Conservation (phyloP, 164 flowering plant species). For the Houttuynia cordata region DNA sequence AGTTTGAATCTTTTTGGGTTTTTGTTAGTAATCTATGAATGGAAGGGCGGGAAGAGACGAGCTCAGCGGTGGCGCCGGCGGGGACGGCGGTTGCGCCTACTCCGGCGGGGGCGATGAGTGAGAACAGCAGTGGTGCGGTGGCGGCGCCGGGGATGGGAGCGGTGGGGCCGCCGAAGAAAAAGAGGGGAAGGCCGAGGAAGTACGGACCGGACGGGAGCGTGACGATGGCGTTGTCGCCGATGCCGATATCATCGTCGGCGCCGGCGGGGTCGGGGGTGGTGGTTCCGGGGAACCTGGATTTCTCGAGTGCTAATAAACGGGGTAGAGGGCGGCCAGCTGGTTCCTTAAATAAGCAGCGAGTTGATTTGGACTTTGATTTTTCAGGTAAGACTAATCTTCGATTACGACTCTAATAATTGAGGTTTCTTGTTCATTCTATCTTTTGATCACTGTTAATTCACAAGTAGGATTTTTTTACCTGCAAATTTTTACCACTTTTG, state of each 20-base stretch:
- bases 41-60: conserved; percentile 48
- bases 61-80: conserved; percentile 10
- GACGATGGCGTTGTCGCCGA: conserved; percentile 57
- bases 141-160: conserved; percentile 10
- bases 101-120: too few species aligned
- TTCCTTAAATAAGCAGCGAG: conserved; percentile 30
- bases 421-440: neutral
- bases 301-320: conserved; percentile 45
- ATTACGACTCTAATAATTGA: neutral
- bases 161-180: conserved; percentile 48
- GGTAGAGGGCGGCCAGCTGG: conserved; percentile 57
- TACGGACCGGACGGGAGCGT: conserved; percentile 56
- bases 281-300: conserved; percentile 31
- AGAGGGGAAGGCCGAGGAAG: conserved; percentile 94
- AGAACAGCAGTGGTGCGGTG: too few species aligned
- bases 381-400: conserved; percentile 2
- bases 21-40: conserved; percentile 16
- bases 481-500: neutral
- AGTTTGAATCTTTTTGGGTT: neutral
- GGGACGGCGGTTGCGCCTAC: conserved; percentile 13
- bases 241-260: conserved; percentile 67
- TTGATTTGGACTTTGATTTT: conserved; percentile 2
- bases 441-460: neutral
- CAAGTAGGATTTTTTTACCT: neutral
- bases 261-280: conserved; percentile 48